phyloP scores from a whole-genome alignment of 2,329 filamentous ascomycete genomes.

The Aspergillus viridinutans region DNA sequence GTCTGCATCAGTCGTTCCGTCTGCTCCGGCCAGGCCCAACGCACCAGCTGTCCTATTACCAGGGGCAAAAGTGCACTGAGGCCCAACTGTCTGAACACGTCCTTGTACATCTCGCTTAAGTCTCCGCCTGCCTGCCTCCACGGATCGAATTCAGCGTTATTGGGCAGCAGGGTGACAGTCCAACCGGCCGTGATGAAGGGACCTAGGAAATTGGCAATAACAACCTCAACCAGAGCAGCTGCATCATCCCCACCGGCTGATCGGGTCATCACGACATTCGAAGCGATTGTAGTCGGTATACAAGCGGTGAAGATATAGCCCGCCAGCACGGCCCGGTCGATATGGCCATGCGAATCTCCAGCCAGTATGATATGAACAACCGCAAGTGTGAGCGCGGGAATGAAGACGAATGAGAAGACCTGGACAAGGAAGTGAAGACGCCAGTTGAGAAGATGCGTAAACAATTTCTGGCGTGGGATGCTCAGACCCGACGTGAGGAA shows the following conservation, averaged over 20 bases:
- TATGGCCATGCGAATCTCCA: slow-evolving; percentile 41
- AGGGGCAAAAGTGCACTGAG: slow-evolving; percentile 64
- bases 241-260: slow-evolving; percentile 64
- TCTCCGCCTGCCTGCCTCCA: slow-evolving; percentile 48
- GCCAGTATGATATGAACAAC: slow-evolving; percentile 51
- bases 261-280: slow-evolving; percentile 70
- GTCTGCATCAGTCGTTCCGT: slow-evolving; percentile 43
- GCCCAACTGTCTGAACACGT: slow-evolving; percentile 65
- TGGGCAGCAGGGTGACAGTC: slow-evolving; percentile 55
- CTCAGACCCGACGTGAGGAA: slow-evolving; percentile 70
- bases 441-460: slow-evolving; percentile 61
- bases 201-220: slow-evolving; percentile 66
- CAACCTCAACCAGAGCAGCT: slow-evolving; percentile 63
- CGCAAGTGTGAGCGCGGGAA: slow-evolving; percentile 59
- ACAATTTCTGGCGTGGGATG: slow-evolving; percentile 58
- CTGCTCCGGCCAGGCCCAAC: slow-evolving; percentile 51
- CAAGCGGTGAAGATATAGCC: slow-evolving; percentile 65
- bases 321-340: slow-evolving; percentile 62
- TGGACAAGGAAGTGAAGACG: slow-evolving; percentile 65
- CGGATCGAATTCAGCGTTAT: slow-evolving; percentile 27
- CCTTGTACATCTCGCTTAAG: slow-evolving; percentile 59
- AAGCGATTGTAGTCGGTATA: slow-evolving; percentile 68
- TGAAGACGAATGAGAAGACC: slow-evolving; percentile 62
- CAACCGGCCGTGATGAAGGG: slow-evolving; percentile 64
- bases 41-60: slow-evolving; percentile 57